A percentile compares a stretch with the other conserved stretches of the same genome.
Conservation (phyloP, 2,329 filamentous ascomycete species). For the Beauveria varroae region DNA sequence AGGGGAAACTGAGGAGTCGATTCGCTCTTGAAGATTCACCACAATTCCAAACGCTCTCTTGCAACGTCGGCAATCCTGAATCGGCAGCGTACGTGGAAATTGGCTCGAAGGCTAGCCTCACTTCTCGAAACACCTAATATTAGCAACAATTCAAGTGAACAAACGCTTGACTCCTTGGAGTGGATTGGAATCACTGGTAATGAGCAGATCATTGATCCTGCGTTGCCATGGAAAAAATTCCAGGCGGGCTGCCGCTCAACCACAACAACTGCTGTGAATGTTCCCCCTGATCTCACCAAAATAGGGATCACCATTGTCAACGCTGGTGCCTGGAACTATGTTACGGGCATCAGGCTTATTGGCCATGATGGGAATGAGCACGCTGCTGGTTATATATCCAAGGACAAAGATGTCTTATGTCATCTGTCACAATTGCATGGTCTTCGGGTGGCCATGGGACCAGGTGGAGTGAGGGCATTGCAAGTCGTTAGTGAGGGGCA, state of each 20-base stretch:
- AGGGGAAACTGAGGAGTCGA: not conserved
- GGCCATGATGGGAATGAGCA: not conserved
- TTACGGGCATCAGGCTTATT: not conserved
- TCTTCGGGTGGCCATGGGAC: not conserved
- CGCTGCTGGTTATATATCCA: not conserved
- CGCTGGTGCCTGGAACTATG: not conserved
- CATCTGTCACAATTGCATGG: not conserved
- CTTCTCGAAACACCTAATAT: not conserved
- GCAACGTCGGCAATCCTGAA: not conserved
- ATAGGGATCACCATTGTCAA: not conserved
- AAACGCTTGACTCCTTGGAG: too few relatives aligned
- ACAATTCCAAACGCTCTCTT: not conserved
- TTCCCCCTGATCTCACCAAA: not conserved
- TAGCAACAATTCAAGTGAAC: not conserved
- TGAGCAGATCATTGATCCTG: too few relatives aligned
- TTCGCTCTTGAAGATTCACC: not conserved
- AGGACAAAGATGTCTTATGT: not conserved
- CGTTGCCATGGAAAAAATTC: not conserved
- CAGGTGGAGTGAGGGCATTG: not conserved
- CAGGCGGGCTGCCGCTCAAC: not conserved
- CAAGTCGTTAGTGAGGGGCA: not conserved
- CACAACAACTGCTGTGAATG: not conserved
- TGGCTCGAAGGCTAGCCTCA: not conserved
- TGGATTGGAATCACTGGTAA: not conserved
- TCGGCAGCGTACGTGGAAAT: not conserved